Percentiles rank a stretch among this genome's conserved stretches.
phyloP scores from a whole-genome alignment of 2,329 filamentous ascomycete genomes.

The Lachnellula subtilissima region DNA sequence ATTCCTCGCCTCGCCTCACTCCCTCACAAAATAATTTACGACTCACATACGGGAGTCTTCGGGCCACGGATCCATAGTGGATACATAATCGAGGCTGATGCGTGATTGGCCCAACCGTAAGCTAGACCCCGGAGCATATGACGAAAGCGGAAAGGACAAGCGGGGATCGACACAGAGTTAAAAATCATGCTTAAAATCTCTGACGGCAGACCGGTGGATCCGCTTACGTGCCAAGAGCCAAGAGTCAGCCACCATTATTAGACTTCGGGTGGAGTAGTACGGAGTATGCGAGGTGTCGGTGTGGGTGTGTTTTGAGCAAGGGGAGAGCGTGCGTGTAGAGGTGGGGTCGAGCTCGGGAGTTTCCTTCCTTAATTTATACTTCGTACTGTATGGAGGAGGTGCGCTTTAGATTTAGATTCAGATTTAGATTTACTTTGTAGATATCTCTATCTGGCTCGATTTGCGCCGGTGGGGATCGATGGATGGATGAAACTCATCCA shows the following conservation, averaged over 20 bases:
- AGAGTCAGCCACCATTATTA: neutral
- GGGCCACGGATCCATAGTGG: neutral
- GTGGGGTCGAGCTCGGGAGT: neutral
- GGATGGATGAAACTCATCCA: too few relatives aligned
- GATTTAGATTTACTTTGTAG: too few relatives aligned
- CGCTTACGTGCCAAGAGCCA: constrained; percentile 6
- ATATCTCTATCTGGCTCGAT: too few relatives aligned
- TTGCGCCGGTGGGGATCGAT: too few relatives aligned
- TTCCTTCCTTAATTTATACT: too few relatives aligned
- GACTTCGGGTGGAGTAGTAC: too few relatives aligned
- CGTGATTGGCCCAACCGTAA: too few relatives aligned
- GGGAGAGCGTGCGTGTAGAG: neutral
- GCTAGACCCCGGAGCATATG: neutral
- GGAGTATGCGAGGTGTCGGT: neutral
- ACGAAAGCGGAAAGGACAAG: neutral
- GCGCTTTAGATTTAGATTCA: too few relatives aligned
- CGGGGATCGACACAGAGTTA: constrained; percentile 13
- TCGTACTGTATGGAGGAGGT: too few relatives aligned
- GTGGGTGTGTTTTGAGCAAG: neutral
- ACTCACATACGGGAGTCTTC: neutral
- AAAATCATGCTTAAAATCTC: constrained; percentile 22
- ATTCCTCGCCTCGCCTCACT: too few relatives aligned
- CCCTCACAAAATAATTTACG: neutral
- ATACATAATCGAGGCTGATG: neutral
- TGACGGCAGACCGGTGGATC: constrained; percentile 7